phyloP scores from a whole-genome alignment of 805 yeast genomes.

The Dipodascus geniculatus region DNA sequence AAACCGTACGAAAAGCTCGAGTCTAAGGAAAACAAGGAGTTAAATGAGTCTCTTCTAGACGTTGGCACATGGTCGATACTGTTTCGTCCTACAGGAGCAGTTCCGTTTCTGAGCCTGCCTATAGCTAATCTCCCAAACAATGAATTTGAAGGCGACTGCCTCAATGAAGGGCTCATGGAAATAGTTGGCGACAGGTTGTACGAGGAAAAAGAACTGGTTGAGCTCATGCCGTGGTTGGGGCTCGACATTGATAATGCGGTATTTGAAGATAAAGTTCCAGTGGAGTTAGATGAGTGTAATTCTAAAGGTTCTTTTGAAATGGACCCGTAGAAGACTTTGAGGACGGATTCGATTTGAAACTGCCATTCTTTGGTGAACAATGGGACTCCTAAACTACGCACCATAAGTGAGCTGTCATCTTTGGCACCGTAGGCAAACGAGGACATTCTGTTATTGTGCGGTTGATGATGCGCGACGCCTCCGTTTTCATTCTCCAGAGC shows the following conservation, averaged over 20 bases:
- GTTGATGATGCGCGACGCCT: neutral
- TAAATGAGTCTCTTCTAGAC: slow-evolving; percentile 11
- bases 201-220: neutral
- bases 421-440: neutral
- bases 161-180: slow-evolving; percentile 2
- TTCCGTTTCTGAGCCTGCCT: neutral
- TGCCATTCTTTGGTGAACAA: slow-evolving; percentile 17
- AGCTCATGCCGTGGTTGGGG: neutral
- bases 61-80: slow-evolving; percentile 1
- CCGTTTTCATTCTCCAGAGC: neutral
- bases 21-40: slow-evolving; percentile 30
- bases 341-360: slow-evolving; percentile 14
- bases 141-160: neutral
- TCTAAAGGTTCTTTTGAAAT: slow-evolving; percentile 16
- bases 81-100: neutral
- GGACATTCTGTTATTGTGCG: neutral
- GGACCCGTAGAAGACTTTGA: slow-evolving; percentile 17
- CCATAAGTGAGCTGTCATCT: slow-evolving; percentile 11
- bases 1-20: slow-evolving; percentile 20
- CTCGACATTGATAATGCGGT: neutral
- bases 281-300: neutral
- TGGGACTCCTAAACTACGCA: slow-evolving; percentile 7
- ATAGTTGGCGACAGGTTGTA: neutral
- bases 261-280: neutral
- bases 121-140: neutral